phyloP scores from a whole-genome alignment of 495 filamentous ascomycete genomes.

The Platismatia glauca region DNA sequence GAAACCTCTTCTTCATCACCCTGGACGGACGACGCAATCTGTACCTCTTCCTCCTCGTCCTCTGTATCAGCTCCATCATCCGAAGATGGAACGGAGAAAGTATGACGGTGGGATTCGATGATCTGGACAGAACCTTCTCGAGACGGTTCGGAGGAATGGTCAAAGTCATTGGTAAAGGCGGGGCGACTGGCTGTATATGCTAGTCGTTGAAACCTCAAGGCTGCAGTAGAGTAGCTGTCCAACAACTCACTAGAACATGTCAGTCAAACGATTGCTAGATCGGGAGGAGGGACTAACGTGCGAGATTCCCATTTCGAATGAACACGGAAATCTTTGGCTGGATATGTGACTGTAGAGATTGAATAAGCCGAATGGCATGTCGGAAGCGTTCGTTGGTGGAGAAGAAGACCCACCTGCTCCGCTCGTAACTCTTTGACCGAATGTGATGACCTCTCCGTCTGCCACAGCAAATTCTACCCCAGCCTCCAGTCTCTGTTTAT shows the following conservation, averaged over 20 bases:
- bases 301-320: constrained; percentile 8
- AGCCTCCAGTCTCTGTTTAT: constrained; percentile 33
- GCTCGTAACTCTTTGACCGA: constrained; percentile 47
- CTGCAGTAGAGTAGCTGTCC: neutral
- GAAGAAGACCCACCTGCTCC: constrained; percentile 34
- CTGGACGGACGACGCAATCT: constrained; percentile 13
- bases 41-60: constrained; percentile 21
- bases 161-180: constrained; percentile 30
- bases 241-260: neutral
- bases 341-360: constrained; percentile 17
- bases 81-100: constrained; percentile 22
- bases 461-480: constrained; percentile 32
- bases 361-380: neutral
- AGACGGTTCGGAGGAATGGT: constrained; percentile 19
- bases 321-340: constrained; percentile 21
- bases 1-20: constrained; percentile 9
- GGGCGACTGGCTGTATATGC: neutral
- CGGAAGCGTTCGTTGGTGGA: neutral
- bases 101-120: constrained; percentile 12
- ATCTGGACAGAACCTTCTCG: constrained; percentile 21
- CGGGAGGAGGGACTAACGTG: constrained; percentile 8
- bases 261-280: neutral
- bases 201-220: neutral
- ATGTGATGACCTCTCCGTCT: constrained; percentile 43
- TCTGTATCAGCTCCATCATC: constrained; percentile 20